These are phyloP conservation scores for Kitagawia praeruptora DNA, from an alignment of 129 eudicot genomes.

Conservation along the genomic window DNA sequence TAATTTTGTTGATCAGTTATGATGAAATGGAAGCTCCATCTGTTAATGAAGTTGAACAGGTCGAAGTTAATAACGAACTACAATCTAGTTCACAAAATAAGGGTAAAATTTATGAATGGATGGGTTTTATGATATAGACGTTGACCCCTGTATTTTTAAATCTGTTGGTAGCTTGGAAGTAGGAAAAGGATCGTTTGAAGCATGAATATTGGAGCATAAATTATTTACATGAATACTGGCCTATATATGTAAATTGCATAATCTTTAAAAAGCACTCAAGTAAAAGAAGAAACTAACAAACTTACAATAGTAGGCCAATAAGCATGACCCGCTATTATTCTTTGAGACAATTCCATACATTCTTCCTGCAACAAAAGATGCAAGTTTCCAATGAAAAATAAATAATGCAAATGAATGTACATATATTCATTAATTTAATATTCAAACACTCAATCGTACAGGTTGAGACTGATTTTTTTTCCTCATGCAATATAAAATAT, in stretches of 20 bases:
- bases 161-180: too few relatives aligned
- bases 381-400: background rate
- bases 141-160: background rate
- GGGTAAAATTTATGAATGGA: background rate
- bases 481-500: background rate
- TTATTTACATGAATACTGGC: too few relatives aligned
- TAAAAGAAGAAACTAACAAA: background rate
- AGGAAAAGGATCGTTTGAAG: too few relatives aligned
- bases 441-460: background rate
- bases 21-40: constrained; percentile 80
- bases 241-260: background rate
- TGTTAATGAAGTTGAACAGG: constrained; percentile 10
- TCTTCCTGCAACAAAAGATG: constrained; percentile 63
- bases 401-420: background rate
- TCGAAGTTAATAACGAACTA: background rate
- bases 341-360: constrained; percentile 52
- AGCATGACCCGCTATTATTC: constrained; percentile 46
- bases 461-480: background rate
- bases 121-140: background rate
- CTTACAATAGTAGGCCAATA: constrained; percentile 78
- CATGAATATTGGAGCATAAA: too few relatives aligned
- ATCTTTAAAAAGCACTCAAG: background rate
- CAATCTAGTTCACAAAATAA: background rate
- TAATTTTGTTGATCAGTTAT: too few relatives aligned
- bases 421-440: background rate